These are phyloP conservation scores for Physaria fendleri DNA, from an alignment of 345 rosid species.

Conservation along the genomic window DNA sequence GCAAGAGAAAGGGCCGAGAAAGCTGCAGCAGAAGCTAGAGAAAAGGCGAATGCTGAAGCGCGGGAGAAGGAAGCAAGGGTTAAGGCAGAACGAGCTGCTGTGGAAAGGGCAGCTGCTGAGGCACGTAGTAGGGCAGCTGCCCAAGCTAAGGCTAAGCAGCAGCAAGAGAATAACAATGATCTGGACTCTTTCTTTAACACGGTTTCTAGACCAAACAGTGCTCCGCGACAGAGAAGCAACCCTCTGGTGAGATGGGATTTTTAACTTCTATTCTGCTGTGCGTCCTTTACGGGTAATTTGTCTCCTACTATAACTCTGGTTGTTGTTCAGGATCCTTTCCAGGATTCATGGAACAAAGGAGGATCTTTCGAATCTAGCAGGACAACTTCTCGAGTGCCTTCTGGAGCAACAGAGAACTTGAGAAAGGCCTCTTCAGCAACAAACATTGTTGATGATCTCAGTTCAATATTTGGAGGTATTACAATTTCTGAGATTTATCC, in stretches of 20 bases:
- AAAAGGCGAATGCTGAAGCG: constrained; percentile 52
- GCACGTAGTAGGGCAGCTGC: constrained; percentile 71
- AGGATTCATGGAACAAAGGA: constrained; percentile 61
- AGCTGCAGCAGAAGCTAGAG: constrained; percentile 88
- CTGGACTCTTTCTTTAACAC: constrained; percentile 78
- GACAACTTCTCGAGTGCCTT: constrained; percentile 53
- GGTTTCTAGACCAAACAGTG: constrained; percentile 74
- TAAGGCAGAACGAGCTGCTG: constrained; percentile 82
- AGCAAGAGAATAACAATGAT: constrained; percentile 64
- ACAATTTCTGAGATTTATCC: neutral
- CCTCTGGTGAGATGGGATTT: constrained; percentile 43
- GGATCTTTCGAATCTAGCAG: constrained; percentile 57
- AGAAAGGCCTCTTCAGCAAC: constrained; percentile 75
- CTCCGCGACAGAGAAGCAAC: constrained; percentile 74
- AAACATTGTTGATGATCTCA: constrained; percentile 71
- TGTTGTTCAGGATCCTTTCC: constrained; percentile 61
- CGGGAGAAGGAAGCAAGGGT: constrained; percentile 55
- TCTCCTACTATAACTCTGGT: constrained; percentile 17
- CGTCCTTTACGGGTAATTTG: neutral
- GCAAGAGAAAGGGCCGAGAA: constrained; percentile 84
- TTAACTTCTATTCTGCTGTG: constrained; percentile 13
- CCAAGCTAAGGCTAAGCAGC: constrained; percentile 57
- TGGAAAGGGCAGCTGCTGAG: constrained; percentile 70
- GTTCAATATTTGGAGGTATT: constrained; percentile 85
- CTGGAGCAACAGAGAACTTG: constrained; percentile 51